Conservation (phyloP, 164 flowering plant genomes). For the Euptelea pleiosperma region DNA sequence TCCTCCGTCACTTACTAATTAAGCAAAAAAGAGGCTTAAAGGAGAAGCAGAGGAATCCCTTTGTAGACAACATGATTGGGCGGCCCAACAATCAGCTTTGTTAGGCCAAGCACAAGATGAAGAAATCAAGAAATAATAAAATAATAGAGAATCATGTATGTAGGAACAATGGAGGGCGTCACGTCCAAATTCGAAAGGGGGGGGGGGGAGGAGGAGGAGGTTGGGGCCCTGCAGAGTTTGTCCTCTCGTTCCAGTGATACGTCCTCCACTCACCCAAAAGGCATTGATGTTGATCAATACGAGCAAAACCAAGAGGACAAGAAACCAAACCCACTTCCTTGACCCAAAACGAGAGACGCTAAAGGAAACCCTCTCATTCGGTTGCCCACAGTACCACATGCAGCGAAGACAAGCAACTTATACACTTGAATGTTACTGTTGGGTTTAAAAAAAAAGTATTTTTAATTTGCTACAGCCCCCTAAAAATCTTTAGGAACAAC, state of each 20-base stretch:
- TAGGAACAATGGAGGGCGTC: constrained; percentile 10
- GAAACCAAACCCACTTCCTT: constrained; percentile 15
- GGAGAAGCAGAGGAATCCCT: constrained; percentile 19
- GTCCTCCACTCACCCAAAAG: constrained; percentile 18
- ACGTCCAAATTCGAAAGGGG: not conserved
- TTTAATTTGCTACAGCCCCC: too few species aligned
- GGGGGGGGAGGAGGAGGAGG: too few species aligned
- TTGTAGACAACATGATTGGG: constrained; percentile 20
- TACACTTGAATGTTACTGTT: too few species aligned
- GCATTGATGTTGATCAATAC: constrained; percentile 15
- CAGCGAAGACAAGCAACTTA: too few species aligned
- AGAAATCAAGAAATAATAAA: not conserved
- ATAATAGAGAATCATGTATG: constrained; percentile 8
- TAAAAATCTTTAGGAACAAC: too few species aligned
- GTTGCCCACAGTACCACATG: too few species aligned
- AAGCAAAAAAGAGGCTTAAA: constrained; percentile 14
- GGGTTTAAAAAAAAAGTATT: too few species aligned
- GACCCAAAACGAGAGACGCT: too few species aligned
- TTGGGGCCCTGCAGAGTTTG: constrained; percentile 1
- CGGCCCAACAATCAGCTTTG: constrained; percentile 4
- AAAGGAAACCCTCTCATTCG: too few species aligned
- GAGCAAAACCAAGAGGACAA: not conserved
- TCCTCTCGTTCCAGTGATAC: too few species aligned
- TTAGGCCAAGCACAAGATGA: constrained; percentile 1
- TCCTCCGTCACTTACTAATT: too few species aligned